Conservation (phyloP, 495 filamentous ascomycete species). For the Tuber borchii region DNA sequence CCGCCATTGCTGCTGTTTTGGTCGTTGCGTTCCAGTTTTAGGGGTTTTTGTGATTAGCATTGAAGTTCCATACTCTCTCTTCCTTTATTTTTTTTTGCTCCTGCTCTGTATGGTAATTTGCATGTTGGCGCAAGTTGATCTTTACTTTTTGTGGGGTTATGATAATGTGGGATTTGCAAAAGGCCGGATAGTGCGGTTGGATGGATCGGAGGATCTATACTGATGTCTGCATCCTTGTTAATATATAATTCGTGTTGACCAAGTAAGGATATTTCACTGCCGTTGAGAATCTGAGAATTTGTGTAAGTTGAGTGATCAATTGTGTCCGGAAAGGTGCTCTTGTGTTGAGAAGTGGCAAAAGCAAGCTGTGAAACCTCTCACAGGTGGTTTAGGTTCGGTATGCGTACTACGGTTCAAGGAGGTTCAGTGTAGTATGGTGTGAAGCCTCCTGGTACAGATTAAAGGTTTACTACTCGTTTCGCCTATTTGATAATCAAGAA, state of each 20-base stretch:
- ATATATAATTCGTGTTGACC: neutral
- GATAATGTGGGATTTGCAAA: neutral
- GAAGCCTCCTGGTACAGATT: too few relatives aligned
- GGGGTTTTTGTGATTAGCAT: neutral
- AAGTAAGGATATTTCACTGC: neutral
- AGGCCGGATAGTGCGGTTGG: neutral
- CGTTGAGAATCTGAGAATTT: neutral
- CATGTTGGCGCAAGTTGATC: neutral
- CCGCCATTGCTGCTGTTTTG: conserved; percentile 12
- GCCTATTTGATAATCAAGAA: too few relatives aligned
- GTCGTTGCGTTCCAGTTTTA: conserved; percentile 28
- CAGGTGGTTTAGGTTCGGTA: too few relatives aligned
- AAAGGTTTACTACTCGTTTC: too few relatives aligned
- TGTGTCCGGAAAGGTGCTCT: neutral
- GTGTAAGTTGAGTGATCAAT: neutral
- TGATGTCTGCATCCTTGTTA: neutral
- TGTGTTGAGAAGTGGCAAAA: neutral
- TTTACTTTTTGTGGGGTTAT: conserved; percentile 13
- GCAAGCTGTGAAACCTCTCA: neutral
- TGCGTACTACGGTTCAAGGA: too few relatives aligned
- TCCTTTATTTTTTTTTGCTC: conserved; percentile 14
- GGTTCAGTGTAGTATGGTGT: too few relatives aligned
- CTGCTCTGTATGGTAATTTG: neutral
- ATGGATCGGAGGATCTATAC: neutral
- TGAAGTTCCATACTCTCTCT: neutral